Conservation (phyloP, 2,329 filamentous ascomycete genomes). For the Penicillium janthinellum region DNA sequence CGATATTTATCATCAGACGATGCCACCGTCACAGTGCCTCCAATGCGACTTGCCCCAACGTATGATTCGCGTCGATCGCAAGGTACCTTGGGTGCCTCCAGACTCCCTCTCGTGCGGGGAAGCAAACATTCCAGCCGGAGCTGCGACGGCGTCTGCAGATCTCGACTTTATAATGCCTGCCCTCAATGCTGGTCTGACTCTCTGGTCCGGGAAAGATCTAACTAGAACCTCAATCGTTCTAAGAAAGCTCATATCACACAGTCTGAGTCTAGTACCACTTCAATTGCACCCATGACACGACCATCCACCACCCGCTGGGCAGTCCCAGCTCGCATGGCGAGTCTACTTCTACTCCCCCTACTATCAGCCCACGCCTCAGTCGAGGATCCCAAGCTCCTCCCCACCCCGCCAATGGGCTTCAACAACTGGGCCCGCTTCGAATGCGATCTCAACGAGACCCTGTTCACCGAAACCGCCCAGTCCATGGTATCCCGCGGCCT, state of each 20-base stretch:
- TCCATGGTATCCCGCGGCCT: conserved; percentile 49
- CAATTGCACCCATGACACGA: conserved; percentile 9
- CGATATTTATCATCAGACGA: conserved; percentile 3
- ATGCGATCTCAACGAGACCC: conserved; percentile 52
- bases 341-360: conserved; percentile 18
- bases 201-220: not conserved
- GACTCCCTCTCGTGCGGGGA: conserved; percentile 16
- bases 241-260: not conserved
- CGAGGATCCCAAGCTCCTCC: conserved; percentile 28
- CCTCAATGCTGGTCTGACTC: not conserved
- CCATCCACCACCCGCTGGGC: conserved; percentile 4
- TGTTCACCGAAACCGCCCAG: conserved; percentile 53
- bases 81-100: not conserved
- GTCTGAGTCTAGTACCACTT: not conserved
- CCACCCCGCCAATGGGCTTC: conserved; percentile 55
- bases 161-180: not conserved
- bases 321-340: conserved; percentile 10
- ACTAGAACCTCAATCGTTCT: not conserved
- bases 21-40: conserved; percentile 17
- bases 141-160: not conserved
- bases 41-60: conserved; percentile 11
- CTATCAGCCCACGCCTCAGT: conserved; percentile 23
- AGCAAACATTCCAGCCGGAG: conserved; percentile 4
- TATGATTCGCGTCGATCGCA: conserved; percentile 15
- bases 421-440: conserved; percentile 55